phyloP scores from a whole-genome alignment of 768 basidiomycete species.

The Amylocystis lapponica region DNA sequence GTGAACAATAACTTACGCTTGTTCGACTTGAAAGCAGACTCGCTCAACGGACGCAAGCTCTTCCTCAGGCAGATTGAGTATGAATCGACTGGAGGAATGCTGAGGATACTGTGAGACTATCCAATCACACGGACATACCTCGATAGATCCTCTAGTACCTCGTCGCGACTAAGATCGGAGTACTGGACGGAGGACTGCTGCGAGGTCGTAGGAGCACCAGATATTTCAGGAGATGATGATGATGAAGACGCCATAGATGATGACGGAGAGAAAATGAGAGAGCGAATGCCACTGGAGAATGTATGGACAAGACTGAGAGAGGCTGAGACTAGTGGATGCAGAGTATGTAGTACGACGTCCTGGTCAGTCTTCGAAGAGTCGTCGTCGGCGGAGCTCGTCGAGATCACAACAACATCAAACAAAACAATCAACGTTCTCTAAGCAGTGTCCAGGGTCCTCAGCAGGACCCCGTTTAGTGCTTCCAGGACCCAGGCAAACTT shows the following conservation, averaged over 20 bases:
- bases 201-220: conserved; percentile 37
- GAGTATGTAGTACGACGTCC: conserved; percentile 5
- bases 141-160: conserved; percentile 87
- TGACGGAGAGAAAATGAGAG: conserved; percentile 18
- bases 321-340: neutral
- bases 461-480: too few species aligned
- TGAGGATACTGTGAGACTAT: conserved; percentile 7
- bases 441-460: too few species aligned
- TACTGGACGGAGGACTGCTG: conserved; percentile 56
- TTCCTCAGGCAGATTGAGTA: conserved; percentile 91
- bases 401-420: conserved; percentile 11
- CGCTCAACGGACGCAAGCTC: conserved; percentile 89
- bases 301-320: conserved; percentile 10
- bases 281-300: conserved; percentile 25
- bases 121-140: conserved; percentile 42
- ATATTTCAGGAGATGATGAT: conserved; percentile 73
- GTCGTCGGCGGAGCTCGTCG: conserved; percentile 2
- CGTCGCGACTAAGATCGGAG: conserved; percentile 59
- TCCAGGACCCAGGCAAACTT: too few species aligned
- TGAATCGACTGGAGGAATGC: conserved; percentile 68
- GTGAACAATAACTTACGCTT: conserved; percentile 66
- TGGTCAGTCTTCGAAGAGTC: neutral
- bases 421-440: neutral
- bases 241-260: conserved; percentile 67
- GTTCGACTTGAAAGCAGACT: conserved; percentile 97